These are phyloP conservation scores for Harrya chromipes DNA, from an alignment of 768 basidiomycete species.

Conservation along the genomic window DNA sequence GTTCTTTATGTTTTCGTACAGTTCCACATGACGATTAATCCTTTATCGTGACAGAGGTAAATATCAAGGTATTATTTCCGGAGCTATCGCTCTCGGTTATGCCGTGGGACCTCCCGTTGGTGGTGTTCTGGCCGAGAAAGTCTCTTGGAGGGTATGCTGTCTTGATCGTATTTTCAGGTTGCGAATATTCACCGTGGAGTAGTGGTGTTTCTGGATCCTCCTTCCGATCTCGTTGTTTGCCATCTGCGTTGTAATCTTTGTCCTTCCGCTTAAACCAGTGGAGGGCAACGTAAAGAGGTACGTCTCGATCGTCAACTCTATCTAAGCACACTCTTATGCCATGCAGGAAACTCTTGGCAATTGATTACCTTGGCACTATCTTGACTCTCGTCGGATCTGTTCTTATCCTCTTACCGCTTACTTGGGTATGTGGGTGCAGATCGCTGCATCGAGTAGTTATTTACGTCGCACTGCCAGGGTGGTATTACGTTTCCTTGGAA, in stretches of 20 bases:
- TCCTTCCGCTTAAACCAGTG: constrained; percentile 69
- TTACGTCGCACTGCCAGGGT: constrained; percentile 40
- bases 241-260: constrained; percentile 53
- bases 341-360: constrained; percentile 54
- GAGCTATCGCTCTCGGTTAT: constrained; percentile 52
- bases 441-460: not conserved
- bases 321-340: not conserved
- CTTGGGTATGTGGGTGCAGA: constrained; percentile 49
- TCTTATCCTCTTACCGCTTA: constrained; percentile 64
- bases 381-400: constrained; percentile 61
- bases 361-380: constrained; percentile 61
- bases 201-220: constrained; percentile 80
- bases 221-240: constrained; percentile 56
- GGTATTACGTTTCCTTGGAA: constrained; percentile 72
- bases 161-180: not conserved
- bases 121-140: constrained; percentile 59
- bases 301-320: not conserved
- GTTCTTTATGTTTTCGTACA: constrained; percentile 4
- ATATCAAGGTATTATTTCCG: constrained; percentile 73
- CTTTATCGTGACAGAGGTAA: constrained; percentile 48
- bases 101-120: constrained; percentile 67
- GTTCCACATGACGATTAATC: not conserved
- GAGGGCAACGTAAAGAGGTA: constrained; percentile 55
- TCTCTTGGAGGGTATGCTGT: constrained; percentile 53
- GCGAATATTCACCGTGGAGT: not conserved